These are phyloP conservation scores for Tubosaeta sp. DNA, from an alignment of 768 basidiomycete species.

Conservation along the genomic window DNA sequence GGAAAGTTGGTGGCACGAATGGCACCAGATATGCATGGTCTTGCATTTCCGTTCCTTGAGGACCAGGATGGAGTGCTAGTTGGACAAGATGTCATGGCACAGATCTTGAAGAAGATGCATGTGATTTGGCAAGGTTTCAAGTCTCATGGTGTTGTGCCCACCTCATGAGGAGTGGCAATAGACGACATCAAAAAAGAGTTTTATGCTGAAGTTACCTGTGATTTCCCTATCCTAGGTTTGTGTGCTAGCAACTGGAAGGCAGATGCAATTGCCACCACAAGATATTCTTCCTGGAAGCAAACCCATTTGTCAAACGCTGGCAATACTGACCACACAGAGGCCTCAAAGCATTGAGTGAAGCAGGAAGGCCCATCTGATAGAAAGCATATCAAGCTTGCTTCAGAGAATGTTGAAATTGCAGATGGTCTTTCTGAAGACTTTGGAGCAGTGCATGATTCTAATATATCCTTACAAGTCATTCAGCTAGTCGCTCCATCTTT, in stretches of 20 bases:
- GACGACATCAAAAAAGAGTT: not conserved
- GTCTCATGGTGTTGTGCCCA: not conserved
- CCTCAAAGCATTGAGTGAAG: too few species aligned
- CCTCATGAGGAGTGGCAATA: not conserved
- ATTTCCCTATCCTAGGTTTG: not conserved
- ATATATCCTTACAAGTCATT: too few species aligned
- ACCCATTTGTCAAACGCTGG: not conserved
- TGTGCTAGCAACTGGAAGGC: not conserved
- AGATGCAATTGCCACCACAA: not conserved
- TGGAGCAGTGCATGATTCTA: too few species aligned
- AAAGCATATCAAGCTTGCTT: too few species aligned
- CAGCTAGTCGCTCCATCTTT: too few species aligned
- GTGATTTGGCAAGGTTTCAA: too few species aligned
- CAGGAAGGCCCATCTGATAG: too few species aligned
- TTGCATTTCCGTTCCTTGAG: too few species aligned
- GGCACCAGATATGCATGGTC: not conserved
- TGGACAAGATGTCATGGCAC: not conserved
- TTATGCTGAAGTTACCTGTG: not conserved
- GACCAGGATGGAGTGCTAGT: too few species aligned
- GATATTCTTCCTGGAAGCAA: not conserved
- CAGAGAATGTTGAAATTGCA: too few species aligned
- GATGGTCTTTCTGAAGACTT: too few species aligned
- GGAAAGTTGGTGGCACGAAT: not conserved
- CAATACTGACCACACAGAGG: too few species aligned
- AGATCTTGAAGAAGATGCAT: not conserved